phyloP scores from a whole-genome alignment of 1,284 basidiomycete species.

The Leucoagaricus sp. region DNA sequence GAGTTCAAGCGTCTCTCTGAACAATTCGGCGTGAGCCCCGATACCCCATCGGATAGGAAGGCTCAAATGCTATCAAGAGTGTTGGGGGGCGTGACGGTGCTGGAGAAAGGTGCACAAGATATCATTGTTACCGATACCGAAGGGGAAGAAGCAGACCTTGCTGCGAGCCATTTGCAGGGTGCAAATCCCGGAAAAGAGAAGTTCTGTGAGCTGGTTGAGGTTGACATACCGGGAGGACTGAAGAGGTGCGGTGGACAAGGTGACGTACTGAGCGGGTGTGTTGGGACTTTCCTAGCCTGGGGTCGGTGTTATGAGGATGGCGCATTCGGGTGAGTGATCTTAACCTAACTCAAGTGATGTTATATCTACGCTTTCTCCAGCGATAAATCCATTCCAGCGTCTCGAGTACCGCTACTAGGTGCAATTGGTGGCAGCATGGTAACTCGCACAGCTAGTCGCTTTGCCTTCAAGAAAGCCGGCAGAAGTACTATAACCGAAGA shows the following conservation, averaged over 20 bases:
- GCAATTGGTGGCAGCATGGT: slow-evolving; percentile 89
- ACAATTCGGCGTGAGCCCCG: slow-evolving; percentile 62
- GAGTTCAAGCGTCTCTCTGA: slow-evolving; percentile 90
- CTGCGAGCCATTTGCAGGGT: slow-evolving; percentile 40
- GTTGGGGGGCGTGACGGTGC: slow-evolving; percentile 86
- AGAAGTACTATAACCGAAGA: slow-evolving; percentile 90
- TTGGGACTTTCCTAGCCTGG: slow-evolving; percentile 93
- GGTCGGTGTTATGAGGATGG: slow-evolving; percentile 89
- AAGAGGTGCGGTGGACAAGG: slow-evolving; percentile 97
- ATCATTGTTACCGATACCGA: slow-evolving; percentile 69
- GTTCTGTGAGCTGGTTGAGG: slow-evolving; percentile 59
- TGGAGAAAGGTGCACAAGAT: slow-evolving; percentile 88
- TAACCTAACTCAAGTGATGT: too few relatives aligned
- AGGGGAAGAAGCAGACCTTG: slow-evolving; percentile 44
- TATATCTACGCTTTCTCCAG: not conserved
- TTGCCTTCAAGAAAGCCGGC: slow-evolving; percentile 76
- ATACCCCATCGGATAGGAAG: slow-evolving; percentile 46
- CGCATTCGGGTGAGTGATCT: slow-evolving; percentile 69
- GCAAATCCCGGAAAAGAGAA: slow-evolving; percentile 41
- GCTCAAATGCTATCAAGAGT: slow-evolving; percentile 68
- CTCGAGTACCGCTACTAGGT: slow-evolving; percentile 79
- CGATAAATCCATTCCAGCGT: slow-evolving; percentile 42
- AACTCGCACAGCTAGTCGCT: slow-evolving; percentile 79
- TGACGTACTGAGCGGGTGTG: slow-evolving; percentile 86
- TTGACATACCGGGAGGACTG: slow-evolving; percentile 77